phyloP scores from a whole-genome alignment of 2,329 filamentous ascomycete species.

The Pseudogymnoascus sp. region DNA sequence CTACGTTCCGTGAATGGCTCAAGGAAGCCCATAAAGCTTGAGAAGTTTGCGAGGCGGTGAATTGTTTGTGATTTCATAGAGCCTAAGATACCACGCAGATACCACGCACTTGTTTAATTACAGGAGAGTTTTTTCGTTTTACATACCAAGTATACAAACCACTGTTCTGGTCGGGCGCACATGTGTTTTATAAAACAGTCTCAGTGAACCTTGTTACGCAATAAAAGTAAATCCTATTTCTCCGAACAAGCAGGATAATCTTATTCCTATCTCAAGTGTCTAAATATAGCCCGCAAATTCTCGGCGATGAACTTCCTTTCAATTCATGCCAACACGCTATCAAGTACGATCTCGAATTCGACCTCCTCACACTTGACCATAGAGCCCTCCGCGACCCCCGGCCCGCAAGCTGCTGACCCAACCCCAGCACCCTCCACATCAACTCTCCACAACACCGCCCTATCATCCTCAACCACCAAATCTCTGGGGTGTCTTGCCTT shows the following conservation, averaged over 20 bases:
- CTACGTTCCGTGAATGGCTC: slow-evolving; percentile 6
- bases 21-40: background rate
- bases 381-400: slow-evolving; percentile 41
- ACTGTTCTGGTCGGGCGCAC: background rate
- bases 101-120: background rate
- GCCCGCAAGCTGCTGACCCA: slow-evolving; percentile 45
- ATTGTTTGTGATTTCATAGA: background rate
- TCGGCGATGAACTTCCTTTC: background rate
- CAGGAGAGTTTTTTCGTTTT: background rate
- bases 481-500: slow-evolving; percentile 59
- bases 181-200: too few relatives aligned
- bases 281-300: background rate
- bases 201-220: background rate
- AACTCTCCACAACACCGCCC: slow-evolving; percentile 37
- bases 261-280: background rate
- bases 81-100: background rate
- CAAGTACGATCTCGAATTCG: slow-evolving; percentile 39
- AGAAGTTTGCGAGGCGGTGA: background rate
- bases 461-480: slow-evolving; percentile 45
- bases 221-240: background rate
- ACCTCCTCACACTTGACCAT: slow-evolving; percentile 38
- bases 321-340: slow-evolving; percentile 21
- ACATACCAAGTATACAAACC: background rate
- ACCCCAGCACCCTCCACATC: slow-evolving; percentile 43
- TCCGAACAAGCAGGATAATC: background rate